These are phyloP conservation scores for Naganishia antarctica DNA, from an alignment of 768 basidiomycete species.

Conservation along the genomic window DNA sequence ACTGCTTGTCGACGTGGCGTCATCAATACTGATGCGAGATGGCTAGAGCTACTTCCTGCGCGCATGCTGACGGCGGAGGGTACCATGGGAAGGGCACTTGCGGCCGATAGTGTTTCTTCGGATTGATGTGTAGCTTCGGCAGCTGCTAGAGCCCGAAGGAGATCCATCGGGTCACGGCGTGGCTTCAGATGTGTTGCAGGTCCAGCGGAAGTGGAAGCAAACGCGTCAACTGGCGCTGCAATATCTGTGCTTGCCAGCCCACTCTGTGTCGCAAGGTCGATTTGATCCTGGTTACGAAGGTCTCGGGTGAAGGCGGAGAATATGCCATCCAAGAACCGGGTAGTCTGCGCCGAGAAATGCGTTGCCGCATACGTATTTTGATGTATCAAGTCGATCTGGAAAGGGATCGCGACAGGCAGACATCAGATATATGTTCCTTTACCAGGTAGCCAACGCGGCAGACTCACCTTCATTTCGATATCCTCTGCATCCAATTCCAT, in stretches of 20 bases:
- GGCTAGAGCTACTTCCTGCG: background rate
- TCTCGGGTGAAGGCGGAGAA: constrained; percentile 43
- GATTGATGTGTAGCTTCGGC: constrained; percentile 35
- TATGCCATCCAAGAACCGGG: constrained; percentile 48
- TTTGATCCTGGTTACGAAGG: constrained; percentile 36
- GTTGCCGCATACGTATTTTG: constrained; percentile 39
- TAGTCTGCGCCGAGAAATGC: constrained; percentile 43
- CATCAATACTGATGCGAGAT: constrained; percentile 12
- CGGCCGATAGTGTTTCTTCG: constrained; percentile 33
- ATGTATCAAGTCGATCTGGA: constrained; percentile 43
- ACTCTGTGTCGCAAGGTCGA: constrained; percentile 1
- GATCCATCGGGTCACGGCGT: constrained; percentile 36
- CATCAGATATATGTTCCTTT: background rate
- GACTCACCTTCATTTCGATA: constrained; percentile 47
- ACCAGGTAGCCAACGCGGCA: background rate
- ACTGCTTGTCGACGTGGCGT: constrained; percentile 17
- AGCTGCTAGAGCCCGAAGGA: constrained; percentile 40
- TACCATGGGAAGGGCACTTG: constrained; percentile 24
- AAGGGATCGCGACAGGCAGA: background rate
- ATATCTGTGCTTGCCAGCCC: background rate
- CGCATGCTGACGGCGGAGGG: constrained; percentile 16
- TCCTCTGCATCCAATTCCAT: constrained; percentile 39
- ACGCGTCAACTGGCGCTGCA: constrained; percentile 26
- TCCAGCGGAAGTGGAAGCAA: constrained; percentile 21
- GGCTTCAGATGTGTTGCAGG: constrained; percentile 1